Base-by-base conservation (phyloP, 257 asterid species). In the Solanum medicagineum region DNA sequence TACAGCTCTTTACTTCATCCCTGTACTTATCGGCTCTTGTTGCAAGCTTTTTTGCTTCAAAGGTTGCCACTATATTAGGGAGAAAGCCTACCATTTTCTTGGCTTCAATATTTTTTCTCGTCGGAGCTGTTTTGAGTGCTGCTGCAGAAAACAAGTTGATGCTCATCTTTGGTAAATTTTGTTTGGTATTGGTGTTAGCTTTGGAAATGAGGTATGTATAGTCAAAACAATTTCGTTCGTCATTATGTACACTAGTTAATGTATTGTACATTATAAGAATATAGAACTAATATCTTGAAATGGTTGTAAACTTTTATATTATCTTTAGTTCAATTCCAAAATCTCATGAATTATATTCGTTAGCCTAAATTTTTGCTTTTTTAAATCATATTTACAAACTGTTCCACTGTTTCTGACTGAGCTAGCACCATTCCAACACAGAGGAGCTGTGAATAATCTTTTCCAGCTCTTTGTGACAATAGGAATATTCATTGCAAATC, bases 1-100 rank as follows among this genome's bases (percentile, higher is more conserved):
- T 93, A 55, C 92, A 90, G 42, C 82, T 90, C 10, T 93, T 93
- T 86, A 93, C 95, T 32, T 93, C 94, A n/a, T 90, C 94, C 26
- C 73, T 93, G n/a, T 93, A 93, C 85, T 86, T 93, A 14, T 80
- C 95, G 20, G 94, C 92, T 70, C 68, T 93, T 51, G 90, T 90
- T 1, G 87, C 91, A n/a, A 87, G 92, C 66, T 91, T 87, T 74
- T 32, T 81, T 4, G 95, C 95, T 29, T 88, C 94, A 6, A 26
- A 66, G 13, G 54, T 75, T 0, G 89, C 92, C 85, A 87, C 86
- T n/a, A 83, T 24, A 17, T 85, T 84, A 15, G 95, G 94, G 56
- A 85, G 95, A 19, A 90, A 80, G 81, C 73, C 55, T 24, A 92
- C 94, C 65, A 92, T 92, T 81, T 89, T 84, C 80, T 8, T 90